Base-by-base conservation (phyloP, 176 grass and related monocot species). In the Cymbopogon citratus region DNA sequence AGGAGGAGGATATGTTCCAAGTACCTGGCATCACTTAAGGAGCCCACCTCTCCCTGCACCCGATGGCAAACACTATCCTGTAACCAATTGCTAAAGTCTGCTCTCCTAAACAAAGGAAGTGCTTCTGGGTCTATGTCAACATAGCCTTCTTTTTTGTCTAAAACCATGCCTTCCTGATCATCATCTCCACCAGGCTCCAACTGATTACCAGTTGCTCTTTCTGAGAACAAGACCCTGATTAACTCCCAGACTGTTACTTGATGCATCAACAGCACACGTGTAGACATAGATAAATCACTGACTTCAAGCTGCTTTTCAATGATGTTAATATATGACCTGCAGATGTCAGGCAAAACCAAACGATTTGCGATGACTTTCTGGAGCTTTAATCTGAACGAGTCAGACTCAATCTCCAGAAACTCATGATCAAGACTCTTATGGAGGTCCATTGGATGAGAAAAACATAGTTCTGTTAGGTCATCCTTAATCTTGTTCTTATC, bases 171-270 rank as follows among this genome's bases (percentile, higher is more conserved):
- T 72, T 93, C 92, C 62, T 85, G 73, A 71, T 90, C 90, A 77
- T 87, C 85, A 90, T 92, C 85, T 44, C 54, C 77, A 73, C 43
- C 62, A 80, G 66, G 36, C 49, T 88, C 85, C 51, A 85, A 83
- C 44, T 80, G 73, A 74, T 51, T 81, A 25, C 34, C 90, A 78
- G 76, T 59, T 63, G 83, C 87, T 54, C 87, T 89, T 63, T 93
- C 89, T 54, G 86, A 95, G 76, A 98, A 95, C 46, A 98, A 70
- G 82, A 93, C 92, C 76, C 83, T 91, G 80, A 98, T 93, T 69
- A 98, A 82, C 66, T 95, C 92, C 92, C 96, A 98, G 65, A 98
- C 80, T 24, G 89, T 77, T 31, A 95, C 85, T 82, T 94, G 91
- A 73, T 98, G 96, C 82, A 98, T 92, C 78, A 98, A 90, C 9